Evolutionary conservation across 495 filamentous ascomycete genomes (phyloP).

Genomic region (Trichocladium antarcticum): DNA sequence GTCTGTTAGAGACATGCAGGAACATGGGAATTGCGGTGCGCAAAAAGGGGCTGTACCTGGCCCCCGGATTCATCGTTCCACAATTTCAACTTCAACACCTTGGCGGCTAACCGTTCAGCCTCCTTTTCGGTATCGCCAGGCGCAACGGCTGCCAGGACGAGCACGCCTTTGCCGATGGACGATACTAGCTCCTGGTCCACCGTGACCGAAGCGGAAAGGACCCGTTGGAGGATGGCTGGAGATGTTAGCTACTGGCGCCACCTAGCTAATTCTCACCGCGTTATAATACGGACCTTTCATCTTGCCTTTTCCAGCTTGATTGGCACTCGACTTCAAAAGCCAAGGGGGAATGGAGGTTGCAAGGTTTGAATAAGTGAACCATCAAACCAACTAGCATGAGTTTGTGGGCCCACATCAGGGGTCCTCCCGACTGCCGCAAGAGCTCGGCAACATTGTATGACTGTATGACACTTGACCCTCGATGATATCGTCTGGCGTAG

Average conservation of each 20-base stretch:
- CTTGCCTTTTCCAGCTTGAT: neutral
- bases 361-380: too few species aligned
- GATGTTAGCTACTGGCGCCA: neutral
- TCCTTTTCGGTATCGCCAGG: constrained; percentile 87
- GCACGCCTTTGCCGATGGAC: constrained; percentile 74
- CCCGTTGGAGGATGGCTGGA: constrained; percentile 84
- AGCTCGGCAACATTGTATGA: too few species aligned
- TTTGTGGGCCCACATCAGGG: too few species aligned
- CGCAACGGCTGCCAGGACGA: constrained; percentile 85
- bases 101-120: constrained; percentile 67
- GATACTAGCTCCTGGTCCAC: constrained; percentile 88
- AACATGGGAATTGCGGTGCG: neutral
- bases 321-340: too few species aligned
- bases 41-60: constrained; percentile 33
- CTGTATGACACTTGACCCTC: too few species aligned
- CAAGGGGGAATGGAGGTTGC: too few species aligned
- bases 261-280: neutral
- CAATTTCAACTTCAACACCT: constrained; percentile 77
- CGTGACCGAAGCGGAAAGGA: constrained; percentile 94
- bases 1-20: constrained; percentile 11
- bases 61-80: constrained; percentile 71
- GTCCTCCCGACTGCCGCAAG: too few species aligned
- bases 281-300: constrained; percentile 19
- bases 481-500: too few species aligned
- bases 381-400: too few species aligned